These are phyloP conservation scores for Cladophialophora yegresii DNA, from an alignment of 2,329 filamentous ascomycete species.

Conservation along the genomic window DNA sequence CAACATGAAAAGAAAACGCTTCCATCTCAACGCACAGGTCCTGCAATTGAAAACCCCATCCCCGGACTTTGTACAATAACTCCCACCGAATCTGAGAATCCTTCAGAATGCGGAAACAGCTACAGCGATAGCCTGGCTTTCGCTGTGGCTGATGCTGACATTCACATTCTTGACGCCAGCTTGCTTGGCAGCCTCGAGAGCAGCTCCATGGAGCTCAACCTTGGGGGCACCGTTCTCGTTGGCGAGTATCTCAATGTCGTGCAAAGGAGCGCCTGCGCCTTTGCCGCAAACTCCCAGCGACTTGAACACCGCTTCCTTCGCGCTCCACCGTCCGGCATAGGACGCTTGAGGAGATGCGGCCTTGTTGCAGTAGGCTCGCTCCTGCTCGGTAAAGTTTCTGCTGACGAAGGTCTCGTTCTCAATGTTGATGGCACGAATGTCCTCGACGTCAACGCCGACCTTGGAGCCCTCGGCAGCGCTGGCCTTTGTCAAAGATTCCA, in stretches of 20 bases:
- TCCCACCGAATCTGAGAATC: neutral
- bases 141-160: constrained; percentile 94
- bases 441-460: constrained; percentile 92
- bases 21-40: constrained; percentile 5
- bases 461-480: constrained; percentile 66
- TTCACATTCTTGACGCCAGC: constrained; percentile 85
- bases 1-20: constrained; percentile 8
- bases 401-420: constrained; percentile 91
- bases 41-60: constrained; percentile 6
- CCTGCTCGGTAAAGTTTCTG: constrained; percentile 85
- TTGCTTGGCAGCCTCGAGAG: constrained; percentile 77
- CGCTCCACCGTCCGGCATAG: constrained; percentile 93
- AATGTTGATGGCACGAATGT: constrained; percentile 82
- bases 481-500: constrained; percentile 73
- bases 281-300: constrained; percentile 82
- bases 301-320: constrained; percentile 99
- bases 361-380: constrained; percentile 83
- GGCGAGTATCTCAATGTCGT: constrained; percentile 89
- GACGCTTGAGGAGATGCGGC: constrained; percentile 80
- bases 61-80: constrained; percentile 12
- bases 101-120: constrained; percentile 76
- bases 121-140: constrained; percentile 90
- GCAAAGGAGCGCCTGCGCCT: constrained; percentile 85
- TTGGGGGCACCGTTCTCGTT: constrained; percentile 79
- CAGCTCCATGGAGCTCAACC: constrained; percentile 86